Conservation (phyloP, 2,329 filamentous ascomycete species). For the Sphaerulina musiva region DNA sequence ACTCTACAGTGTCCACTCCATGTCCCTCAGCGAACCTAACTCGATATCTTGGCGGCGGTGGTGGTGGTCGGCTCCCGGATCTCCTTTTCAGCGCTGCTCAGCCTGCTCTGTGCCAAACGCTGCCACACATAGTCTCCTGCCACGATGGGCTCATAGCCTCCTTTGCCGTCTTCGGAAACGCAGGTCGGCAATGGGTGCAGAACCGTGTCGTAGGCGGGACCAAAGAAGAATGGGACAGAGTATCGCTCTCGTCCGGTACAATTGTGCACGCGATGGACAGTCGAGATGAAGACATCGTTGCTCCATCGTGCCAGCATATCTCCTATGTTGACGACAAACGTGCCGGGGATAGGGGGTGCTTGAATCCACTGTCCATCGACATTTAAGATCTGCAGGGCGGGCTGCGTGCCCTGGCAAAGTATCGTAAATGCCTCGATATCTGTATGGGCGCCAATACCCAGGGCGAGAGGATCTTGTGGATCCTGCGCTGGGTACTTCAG, state of each 20-base stretch:
- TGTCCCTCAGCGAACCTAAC: too few species aligned
- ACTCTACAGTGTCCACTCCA: too few species aligned
- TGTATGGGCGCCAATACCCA: constrained; percentile 36
- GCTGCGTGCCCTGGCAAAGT: constrained; percentile 17
- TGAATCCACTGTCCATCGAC: constrained; percentile 40
- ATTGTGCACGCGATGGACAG: constrained; percentile 44
- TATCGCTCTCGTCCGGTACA: constrained; percentile 36
- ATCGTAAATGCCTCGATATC: constrained; percentile 28
- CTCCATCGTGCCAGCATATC: constrained; percentile 47
- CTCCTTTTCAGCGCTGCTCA: constrained; percentile 15
- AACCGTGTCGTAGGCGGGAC: constrained; percentile 35
- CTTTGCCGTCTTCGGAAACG: constrained; percentile 12
- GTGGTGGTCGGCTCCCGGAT: neutral
- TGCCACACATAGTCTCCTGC: constrained; percentile 24
- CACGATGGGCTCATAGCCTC: constrained; percentile 21
- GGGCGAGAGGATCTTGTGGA: constrained; percentile 21
- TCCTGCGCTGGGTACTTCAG: constrained; percentile 35
- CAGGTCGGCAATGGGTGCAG: constrained; percentile 19
- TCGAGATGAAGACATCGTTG: constrained; percentile 41
- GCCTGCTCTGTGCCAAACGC: constrained; percentile 18
- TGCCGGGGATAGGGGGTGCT: constrained; percentile 40
- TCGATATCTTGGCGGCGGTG: neutral
- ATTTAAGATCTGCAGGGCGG: constrained; percentile 25
- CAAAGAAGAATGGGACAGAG: constrained; percentile 46
- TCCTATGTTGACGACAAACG: constrained; percentile 47